Evolutionary conservation across 1,284 basidiomycete genomes (phyloP).

Genomic region (Cutaneotrichosporon mucoides): DNA sequence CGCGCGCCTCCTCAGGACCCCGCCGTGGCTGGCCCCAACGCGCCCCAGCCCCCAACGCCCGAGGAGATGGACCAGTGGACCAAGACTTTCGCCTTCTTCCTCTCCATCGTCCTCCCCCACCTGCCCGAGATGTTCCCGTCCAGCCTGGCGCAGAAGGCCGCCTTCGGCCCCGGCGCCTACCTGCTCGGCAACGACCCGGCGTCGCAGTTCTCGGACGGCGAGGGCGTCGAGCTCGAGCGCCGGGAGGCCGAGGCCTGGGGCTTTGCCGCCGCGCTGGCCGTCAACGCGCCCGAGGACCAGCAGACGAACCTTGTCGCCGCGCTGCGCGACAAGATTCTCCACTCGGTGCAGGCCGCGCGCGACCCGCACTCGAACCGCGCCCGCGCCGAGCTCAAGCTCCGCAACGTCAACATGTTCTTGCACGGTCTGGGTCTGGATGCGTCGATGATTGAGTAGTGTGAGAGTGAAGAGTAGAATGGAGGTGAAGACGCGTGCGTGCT

Average conservation of each 20-base stretch:
- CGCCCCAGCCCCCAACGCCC: constrained; percentile 53
- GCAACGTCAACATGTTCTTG: constrained; percentile 51
- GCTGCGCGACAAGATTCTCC: constrained; percentile 71
- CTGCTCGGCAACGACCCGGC: constrained; percentile 36
- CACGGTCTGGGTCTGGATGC: constrained; percentile 34
- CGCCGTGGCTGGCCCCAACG: constrained; percentile 49
- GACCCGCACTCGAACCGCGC: constrained; percentile 30
- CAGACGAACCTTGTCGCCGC: constrained; percentile 76
- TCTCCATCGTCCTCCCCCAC: constrained; percentile 70
- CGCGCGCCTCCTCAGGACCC: constrained; percentile 56
- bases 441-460: constrained; percentile 6
- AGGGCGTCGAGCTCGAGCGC: constrained; percentile 55
- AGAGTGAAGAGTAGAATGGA: no score
- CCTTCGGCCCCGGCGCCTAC: constrained; percentile 54
- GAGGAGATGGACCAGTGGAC: constrained; percentile 86
- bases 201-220: constrained; percentile 62
- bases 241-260: constrained; percentile 50
- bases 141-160: constrained; percentile 61
- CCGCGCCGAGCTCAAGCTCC: constrained; percentile 44
- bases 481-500: no score
- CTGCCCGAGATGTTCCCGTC: constrained; percentile 85
- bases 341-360: constrained; percentile 46
- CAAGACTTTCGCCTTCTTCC: constrained; percentile 76
- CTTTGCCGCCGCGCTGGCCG: constrained; percentile 66
- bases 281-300: constrained; percentile 79